These are phyloP conservation scores for Trichoderma gracile DNA, from an alignment of 2,329 filamentous ascomycete species.

Conservation along the genomic window DNA sequence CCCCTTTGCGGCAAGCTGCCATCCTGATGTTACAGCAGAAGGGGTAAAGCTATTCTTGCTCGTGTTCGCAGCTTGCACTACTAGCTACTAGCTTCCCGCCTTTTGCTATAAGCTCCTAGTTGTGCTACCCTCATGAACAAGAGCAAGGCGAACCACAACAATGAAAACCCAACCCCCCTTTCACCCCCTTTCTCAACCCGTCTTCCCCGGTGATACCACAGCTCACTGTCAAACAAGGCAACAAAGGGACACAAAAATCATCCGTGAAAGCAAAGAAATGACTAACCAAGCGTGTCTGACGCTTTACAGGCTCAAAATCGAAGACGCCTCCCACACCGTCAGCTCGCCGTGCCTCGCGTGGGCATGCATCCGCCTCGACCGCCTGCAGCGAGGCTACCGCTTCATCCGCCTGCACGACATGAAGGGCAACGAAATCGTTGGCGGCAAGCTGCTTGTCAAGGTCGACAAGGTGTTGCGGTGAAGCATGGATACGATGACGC, in stretches of 20 bases:
- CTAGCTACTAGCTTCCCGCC: background rate
- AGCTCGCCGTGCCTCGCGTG: conserved; percentile 49
- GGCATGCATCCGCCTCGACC: conserved; percentile 62
- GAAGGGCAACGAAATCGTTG: conserved; percentile 46
- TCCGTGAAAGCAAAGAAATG: too few relatives aligned
- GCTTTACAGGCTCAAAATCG: conserved; percentile 52
- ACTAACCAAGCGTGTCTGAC: too few relatives aligned
- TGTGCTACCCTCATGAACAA: background rate
- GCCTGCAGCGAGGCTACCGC: conserved; percentile 56
- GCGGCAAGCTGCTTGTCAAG: conserved; percentile 53
- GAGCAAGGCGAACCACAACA: background rate
- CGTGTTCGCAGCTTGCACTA: background rate
- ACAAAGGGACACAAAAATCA: background rate
- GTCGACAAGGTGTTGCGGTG: conserved; percentile 50
- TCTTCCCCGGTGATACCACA: background rate
- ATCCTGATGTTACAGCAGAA: conserved; percentile 1
- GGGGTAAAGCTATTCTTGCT: background rate
- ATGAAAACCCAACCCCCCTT: too few relatives aligned
- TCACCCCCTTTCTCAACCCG: background rate
- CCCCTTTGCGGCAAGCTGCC: background rate
- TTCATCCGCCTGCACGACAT: conserved; percentile 53
- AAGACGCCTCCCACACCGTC: conserved; percentile 48
- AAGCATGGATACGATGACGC: conserved; percentile 24
- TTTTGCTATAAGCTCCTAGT: background rate
- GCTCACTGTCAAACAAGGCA: background rate